Conservation (phyloP, 1,284 basidiomycete genomes). For the Takashimella tepidaria region DNA sequence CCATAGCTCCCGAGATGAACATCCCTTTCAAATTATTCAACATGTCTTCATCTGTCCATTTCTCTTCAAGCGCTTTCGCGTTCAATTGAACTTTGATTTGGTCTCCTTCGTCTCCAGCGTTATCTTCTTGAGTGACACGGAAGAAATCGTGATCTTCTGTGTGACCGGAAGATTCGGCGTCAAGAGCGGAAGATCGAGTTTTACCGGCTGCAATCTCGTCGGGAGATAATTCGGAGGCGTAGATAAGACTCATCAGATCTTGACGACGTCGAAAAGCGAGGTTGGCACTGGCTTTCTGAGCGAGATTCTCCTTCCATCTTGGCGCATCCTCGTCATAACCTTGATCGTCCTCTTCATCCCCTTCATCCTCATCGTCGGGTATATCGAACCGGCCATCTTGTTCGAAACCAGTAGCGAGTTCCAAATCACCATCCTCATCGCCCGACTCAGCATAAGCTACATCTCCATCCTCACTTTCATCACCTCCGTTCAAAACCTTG, state of each 20-base stretch:
- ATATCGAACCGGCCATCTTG: constrained; percentile 48
- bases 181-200: constrained; percentile 38
- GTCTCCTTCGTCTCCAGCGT: constrained; percentile 58
- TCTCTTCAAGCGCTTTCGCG: constrained; percentile 53
- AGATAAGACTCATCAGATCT: constrained; percentile 85
- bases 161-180: constrained; percentile 36
- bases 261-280: constrained; percentile 53
- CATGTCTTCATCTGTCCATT: constrained; percentile 78
- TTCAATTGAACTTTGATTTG: constrained; percentile 60
- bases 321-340: constrained; percentile 54
- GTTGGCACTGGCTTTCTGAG: constrained; percentile 56
- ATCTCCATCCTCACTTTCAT: constrained; percentile 36
- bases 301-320: constrained; percentile 72
- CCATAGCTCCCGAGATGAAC: constrained; percentile 76
- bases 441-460: constrained; percentile 74
- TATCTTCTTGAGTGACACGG: constrained; percentile 52
- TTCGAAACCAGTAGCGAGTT: constrained; percentile 42
- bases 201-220: constrained; percentile 61
- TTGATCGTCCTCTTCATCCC: constrained; percentile 45
- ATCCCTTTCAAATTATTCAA: constrained; percentile 79
- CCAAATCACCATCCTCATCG: constrained; percentile 52
- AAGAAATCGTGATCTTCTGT: constrained; percentile 60
- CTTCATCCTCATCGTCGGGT: constrained; percentile 41
- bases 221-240: constrained; percentile 65
- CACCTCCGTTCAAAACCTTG: constrained; percentile 44